These are phyloP conservation scores for Penicillium waksmanii DNA, from an alignment of 495 filamentous ascomycete genomes.

Conservation along the genomic window DNA sequence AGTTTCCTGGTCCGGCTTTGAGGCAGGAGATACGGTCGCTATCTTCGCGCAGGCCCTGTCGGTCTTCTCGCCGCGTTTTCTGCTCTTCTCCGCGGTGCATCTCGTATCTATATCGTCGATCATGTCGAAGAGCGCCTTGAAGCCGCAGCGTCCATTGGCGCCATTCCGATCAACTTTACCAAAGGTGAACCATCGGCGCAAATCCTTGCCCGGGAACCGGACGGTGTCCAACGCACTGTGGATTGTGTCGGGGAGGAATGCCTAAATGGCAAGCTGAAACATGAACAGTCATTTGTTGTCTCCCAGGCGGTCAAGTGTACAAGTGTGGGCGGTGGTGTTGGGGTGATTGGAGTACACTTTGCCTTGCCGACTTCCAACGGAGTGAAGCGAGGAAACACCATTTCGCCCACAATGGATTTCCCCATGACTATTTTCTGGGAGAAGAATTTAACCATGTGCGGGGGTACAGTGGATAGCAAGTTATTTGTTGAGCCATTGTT, in stretches of 20 bases:
- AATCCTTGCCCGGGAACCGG: conserved; percentile 7
- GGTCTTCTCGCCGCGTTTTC: conserved; percentile 43
- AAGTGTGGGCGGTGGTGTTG: not conserved
- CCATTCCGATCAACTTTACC: conserved; percentile 35
- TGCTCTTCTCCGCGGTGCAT: conserved; percentile 43
- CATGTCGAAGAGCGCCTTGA: conserved; percentile 48
- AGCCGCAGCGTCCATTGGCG: conserved; percentile 53
- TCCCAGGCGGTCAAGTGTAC: not conserved
- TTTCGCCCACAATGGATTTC: not conserved
- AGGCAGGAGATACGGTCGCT: conserved; percentile 41
- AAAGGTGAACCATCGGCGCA: conserved; percentile 42
- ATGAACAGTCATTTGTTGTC: not conserved
- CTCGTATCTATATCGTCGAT: conserved; percentile 53
- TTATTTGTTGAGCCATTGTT: not conserved
- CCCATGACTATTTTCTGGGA: not conserved
- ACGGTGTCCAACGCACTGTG: conserved; percentile 8
- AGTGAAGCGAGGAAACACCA: not conserved
- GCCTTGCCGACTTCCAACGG: not conserved
- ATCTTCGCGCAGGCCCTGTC: conserved; percentile 47
- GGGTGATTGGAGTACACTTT: not conserved
- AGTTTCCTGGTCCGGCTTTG: conserved; percentile 29
- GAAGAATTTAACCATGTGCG: not conserved
- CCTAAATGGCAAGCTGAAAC: not conserved
- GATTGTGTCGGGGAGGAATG: not conserved
- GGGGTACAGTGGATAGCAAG: not conserved